Base-by-base conservation (phyloP, 208 protist genomes). In the Angomonas deanei region DNA sequence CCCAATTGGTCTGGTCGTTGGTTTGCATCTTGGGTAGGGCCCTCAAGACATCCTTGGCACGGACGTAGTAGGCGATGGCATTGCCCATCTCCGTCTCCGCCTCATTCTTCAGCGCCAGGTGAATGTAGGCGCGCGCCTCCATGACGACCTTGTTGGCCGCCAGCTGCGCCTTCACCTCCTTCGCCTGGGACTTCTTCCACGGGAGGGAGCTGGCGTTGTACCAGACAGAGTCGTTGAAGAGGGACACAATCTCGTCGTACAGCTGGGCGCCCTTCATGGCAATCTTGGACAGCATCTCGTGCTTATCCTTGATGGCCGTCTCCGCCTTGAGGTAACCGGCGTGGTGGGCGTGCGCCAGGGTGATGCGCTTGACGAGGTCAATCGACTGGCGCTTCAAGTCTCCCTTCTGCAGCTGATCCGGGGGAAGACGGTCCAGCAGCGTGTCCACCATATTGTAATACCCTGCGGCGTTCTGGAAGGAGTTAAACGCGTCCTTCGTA, bases 291-390 rank as follows among this genome's bases (percentile, higher is more conserved):
- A 92, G 75, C 74, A 91, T 76, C 5, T 74, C 64, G 23, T 82
- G 82, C 49, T 88, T 91, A 0, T 59, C 78, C 50, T 83, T 85
- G 75, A 90, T 80, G 21, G 82, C 71, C 47, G 78, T 69, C 63
- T 86, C 76, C 5, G 82, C 84, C 66, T 88, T 90, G 33, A 92
- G 67, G 65, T 94, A 94, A 27, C 74, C 84, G 59, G 78, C 84
- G 70, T 92, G 88, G 73, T 91, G 86, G 2, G 88, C 79, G 68
- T 89, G 70, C 0, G 81, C 76, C 27, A 89, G 64, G 70, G 69
- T 82, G 24, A 92, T 61, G 26, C 67, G 63, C 0, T 64, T 70
- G 30, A 92, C 64, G 42, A 92, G 69, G 10, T 24, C 56, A 13
- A 94, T 65, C 19, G 85, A 90, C 19, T 82, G 72, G 3, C 50